Evolutionary conservation across 2,329 filamentous ascomycete genomes (phyloP), one percentile per base, ranked within the genome.

Genomic region (Alternaria atra): DNA sequence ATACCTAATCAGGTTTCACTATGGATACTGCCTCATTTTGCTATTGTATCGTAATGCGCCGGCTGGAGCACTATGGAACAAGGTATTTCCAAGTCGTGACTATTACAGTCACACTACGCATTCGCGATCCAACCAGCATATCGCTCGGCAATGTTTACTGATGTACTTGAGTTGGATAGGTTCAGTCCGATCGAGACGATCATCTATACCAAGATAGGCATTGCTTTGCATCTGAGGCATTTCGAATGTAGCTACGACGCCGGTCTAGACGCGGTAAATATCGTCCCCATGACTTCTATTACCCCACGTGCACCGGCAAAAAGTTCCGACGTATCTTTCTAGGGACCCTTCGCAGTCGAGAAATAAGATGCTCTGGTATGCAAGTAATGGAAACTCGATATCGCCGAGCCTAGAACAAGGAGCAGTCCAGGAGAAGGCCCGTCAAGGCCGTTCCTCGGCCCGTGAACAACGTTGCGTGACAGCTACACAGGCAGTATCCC

Each of bases 401-500:
- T 42, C 54, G 54, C 44, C 44, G 32, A 52, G 34, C 50, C 48
- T 37, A 30, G 50, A 52, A 48, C 42, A 27, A 29, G 53, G 42
- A 30, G 23, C 34, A 39, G n/a, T 32, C 53, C 32, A 39, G 53
- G 23, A 47, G 53, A 47, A 46, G 42, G 57, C 39, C 32, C 47
- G 52, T 57, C 39, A 52, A 17, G 27, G 30, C 25, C 32, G 40
- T 46, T 53, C 43, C 10, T 60, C 52, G 60, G 42, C 17, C 42
- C 27, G 29, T 42, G 25, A 52, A 32, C 42, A 25, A 57, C 40
- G 65, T 57, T 52, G 60, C 55, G 52, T 58, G 53, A 66, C 61
- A 56, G 44, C 52, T 47, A 23, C 39, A 17, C 46, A 50, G 46
- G 32, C 46, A 50, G 27, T 37, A 35, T 37, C 50, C 55, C 55